Base-by-base conservation (phyloP, 208 protist species). In the Leptomonas seymouri region DNA sequence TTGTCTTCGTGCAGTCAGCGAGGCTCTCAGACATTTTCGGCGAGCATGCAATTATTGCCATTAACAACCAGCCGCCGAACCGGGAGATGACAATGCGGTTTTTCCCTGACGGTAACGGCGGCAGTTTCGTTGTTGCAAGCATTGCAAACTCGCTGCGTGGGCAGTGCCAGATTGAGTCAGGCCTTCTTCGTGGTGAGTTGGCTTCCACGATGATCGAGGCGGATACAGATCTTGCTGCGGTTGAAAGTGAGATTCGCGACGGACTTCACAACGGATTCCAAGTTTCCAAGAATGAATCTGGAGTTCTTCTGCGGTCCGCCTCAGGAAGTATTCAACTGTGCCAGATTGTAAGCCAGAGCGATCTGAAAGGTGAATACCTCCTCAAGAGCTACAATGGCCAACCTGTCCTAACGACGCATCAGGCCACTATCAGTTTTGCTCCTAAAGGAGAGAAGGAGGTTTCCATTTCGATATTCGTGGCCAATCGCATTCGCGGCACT, bases 341-440 rank as follows among this genome's bases (percentile, higher is more conserved):
- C 64, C 78, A 78, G 34, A 72, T 83, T 51, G 61, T 87, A 25
- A 66, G 69, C 30, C 71, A 66, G 34, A 68, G 49, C 2, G 72
- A 84, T n/a, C 61, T 93, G 34, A 50, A 68, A 4, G 80, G 84
- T 14, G 82, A 90, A 59, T 93, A 86, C 67, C 21, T 93, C 12
- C 75, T 93, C 31, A 84, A 85, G 70, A 68, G 64, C 31, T 84
- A 82, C 66, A 86, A 90, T 53, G 84, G 80, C 34, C 18, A 50
- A 11, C 15, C 57, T 44, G 67, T 84, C 12, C 41, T 61, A 20
- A 74, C 74, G n/a, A 61, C 65, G 28, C 63, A 80, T 14, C 87
- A 90, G 67, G 61, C 81, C 14, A 76, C 60, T 41, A 67, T 93
- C 45, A 25, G 23, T 21, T 87, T 93, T 57, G 46, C 48, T 31